These are phyloP conservation scores for Mycena vulgaris DNA, from an alignment of 768 basidiomycete genomes.

Conservation along the genomic window DNA sequence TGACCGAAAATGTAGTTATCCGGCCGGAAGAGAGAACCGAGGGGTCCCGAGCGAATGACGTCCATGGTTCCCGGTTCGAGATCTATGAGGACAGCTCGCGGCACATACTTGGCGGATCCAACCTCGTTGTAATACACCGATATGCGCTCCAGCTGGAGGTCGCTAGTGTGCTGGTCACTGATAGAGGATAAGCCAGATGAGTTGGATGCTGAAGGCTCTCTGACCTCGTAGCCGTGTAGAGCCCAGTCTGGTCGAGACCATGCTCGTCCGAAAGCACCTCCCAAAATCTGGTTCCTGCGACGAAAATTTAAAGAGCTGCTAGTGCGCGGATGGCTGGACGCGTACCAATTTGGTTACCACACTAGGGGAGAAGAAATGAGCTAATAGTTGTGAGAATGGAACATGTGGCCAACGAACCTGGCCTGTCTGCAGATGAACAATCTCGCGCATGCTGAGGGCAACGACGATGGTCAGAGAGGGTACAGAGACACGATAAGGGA, in stretches of 20 bases:
- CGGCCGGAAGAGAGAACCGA: constrained; percentile 94
- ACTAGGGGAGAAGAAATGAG: constrained; percentile 63
- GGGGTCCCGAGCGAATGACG: constrained; percentile 89
- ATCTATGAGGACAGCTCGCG: constrained; percentile 96
- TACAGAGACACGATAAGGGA: not conserved
- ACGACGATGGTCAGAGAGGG: constrained; percentile 51
- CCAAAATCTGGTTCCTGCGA: constrained; percentile 94
- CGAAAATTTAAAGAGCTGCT: not conserved
- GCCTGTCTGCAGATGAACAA: constrained; percentile 99
- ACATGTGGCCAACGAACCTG: constrained; percentile 71
- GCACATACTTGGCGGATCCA: constrained; percentile 96
- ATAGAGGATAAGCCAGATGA: constrained; percentile 58
- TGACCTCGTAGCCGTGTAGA: constrained; percentile 87
- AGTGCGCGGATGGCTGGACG: not conserved
- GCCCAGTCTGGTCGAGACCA: constrained; percentile 93
- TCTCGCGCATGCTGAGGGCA: constrained; percentile 91
- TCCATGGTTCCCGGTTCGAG: constrained; percentile 98
- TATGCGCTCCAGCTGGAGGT: constrained; percentile 97
- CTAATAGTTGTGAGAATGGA: constrained; percentile 35
- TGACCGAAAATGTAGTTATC: constrained; percentile 99
- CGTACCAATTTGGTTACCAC: constrained; percentile 98
- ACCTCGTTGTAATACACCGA: constrained; percentile 99
- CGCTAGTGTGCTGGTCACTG: constrained; percentile 92
- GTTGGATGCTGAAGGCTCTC: not conserved
- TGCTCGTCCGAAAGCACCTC: constrained; percentile 99